Evolutionary conservation across 345 rosid genomes (phyloP).

Genomic region (Laguncularia racemosa): DNA sequence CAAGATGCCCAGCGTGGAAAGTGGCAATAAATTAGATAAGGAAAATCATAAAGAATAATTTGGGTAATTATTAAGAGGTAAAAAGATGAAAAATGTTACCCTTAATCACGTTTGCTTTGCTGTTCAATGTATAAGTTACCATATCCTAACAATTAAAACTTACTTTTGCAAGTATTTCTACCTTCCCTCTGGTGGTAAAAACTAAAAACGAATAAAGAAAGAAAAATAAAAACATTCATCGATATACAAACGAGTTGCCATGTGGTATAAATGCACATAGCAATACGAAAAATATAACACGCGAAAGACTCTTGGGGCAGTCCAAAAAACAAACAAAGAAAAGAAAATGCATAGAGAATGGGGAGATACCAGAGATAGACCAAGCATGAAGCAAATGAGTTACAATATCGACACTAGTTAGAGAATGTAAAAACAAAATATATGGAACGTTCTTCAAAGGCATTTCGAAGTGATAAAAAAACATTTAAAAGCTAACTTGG

Average conservation of each 20-base stretch:
- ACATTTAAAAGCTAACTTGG: conserved; percentile 10
- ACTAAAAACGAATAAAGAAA: too few relatives aligned
- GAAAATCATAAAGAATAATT: not conserved
- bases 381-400: conserved; percentile 5
- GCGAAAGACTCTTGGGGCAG: too few relatives aligned
- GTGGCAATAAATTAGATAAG: conserved; percentile 3
- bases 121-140: too few relatives aligned
- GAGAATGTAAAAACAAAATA: conserved; percentile 13
- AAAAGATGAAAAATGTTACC: too few relatives aligned
- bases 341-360: not conserved
- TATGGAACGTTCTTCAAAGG: conserved; percentile 44
- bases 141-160: too few relatives aligned
- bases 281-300: too few relatives aligned
- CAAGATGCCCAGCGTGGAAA: conserved; percentile 7
- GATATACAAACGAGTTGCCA: not conserved
- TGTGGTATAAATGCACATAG: conserved; percentile 1
- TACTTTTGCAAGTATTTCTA: too few relatives aligned
- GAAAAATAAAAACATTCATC: not conserved
- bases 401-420: not conserved
- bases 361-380: not conserved
- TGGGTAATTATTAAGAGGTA: too few relatives aligned
- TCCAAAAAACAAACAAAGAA: too few relatives aligned
- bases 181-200: too few relatives aligned
- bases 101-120: too few relatives aligned
- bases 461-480: conserved; percentile 23